phyloP scores from a whole-genome alignment of 1,284 basidiomycete species.

The Cerrena zonata region DNA sequence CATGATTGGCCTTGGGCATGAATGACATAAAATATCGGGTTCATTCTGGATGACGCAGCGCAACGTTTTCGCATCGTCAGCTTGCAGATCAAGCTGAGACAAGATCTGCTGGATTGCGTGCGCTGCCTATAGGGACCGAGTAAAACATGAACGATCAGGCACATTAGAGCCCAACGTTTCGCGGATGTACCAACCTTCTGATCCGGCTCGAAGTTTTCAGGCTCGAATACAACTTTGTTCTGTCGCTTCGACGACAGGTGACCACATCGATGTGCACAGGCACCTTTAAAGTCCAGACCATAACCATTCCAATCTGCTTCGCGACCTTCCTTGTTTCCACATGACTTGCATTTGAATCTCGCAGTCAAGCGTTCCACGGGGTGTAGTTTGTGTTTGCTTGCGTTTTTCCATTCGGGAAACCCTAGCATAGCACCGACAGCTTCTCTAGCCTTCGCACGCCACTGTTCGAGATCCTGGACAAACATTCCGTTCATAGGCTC shows the following conservation, averaged over 20 bases:
- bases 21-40: conserved; percentile 40
- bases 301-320: conserved; percentile 28
- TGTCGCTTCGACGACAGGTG: conserved; percentile 25
- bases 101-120: conserved; percentile 36
- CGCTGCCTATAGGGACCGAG: conserved; percentile 34
- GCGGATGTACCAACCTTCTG: conserved; percentile 38
- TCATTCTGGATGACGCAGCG: conserved; percentile 22
- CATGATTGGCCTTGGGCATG: conserved; percentile 46
- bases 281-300: conserved; percentile 47
- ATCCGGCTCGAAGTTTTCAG: conserved; percentile 49
- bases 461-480: conserved; percentile 40
- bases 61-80: conserved; percentile 27
- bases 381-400: conserved; percentile 41
- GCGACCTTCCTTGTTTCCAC: neutral
- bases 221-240: conserved; percentile 38
- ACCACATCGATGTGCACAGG: conserved; percentile 52
- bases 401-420: conserved; percentile 41
- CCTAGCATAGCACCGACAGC: conserved; percentile 45
- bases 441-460: conserved; percentile 39
- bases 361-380: conserved; percentile 55
- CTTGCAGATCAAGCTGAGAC: conserved; percentile 24
- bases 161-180: neutral
- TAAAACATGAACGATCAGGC: too few relatives aligned
- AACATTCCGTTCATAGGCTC: conserved; percentile 36
- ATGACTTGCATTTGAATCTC: conserved; percentile 46